Evolutionary conservation across 2,329 filamentous ascomycete genomes (phyloP).

Genomic region (Penicillium sp.): DNA sequence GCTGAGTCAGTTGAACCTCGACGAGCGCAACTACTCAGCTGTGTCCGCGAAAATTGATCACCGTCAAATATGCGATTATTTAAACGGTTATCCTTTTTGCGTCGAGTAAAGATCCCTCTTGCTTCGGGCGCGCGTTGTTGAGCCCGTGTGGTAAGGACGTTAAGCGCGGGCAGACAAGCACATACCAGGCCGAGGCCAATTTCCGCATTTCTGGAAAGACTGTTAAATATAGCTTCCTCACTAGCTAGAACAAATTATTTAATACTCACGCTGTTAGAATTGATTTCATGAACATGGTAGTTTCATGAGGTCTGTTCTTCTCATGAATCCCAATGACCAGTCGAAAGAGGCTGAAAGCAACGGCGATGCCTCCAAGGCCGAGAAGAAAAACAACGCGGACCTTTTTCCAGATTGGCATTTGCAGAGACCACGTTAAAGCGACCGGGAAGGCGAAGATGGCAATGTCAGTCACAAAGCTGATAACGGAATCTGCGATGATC

Average conservation of each 20-base stretch:
- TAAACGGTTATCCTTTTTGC: background rate
- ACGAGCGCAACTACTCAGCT: slow-evolving; percentile 13
- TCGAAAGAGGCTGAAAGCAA: slow-evolving; percentile 23
- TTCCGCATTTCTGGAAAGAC: slow-evolving; percentile 12
- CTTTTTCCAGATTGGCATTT: slow-evolving; percentile 17
- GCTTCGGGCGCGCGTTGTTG: background rate
- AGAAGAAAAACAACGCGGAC: slow-evolving; percentile 15
- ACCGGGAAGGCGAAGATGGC: slow-evolving; percentile 21
- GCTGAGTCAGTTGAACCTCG: slow-evolving; percentile 16
- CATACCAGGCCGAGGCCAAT: slow-evolving; percentile 13
- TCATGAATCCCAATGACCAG: slow-evolving; percentile 16
- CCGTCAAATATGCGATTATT: slow-evolving; percentile 7
- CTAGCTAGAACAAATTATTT: background rate
- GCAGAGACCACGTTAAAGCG: slow-evolving; percentile 15
- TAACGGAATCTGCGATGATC: slow-evolving; percentile 21
- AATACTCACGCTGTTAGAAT: slow-evolving; percentile 13
- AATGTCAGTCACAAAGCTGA: slow-evolving; percentile 20
- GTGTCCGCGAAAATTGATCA: slow-evolving; percentile 9
- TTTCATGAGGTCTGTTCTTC: background rate
- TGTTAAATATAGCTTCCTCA: no score
- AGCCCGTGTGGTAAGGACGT: slow-evolving; percentile 5
- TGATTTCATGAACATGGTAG: slow-evolving; percentile 9
- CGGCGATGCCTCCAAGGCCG: slow-evolving; percentile 18
- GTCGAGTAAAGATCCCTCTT: slow-evolving; percentile 1
- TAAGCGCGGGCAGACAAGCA: slow-evolving; percentile 13